Percentiles rank a stretch among this genome's conserved stretches.
phyloP scores from a whole-genome alignment of 768 basidiomycete genomes.

The Suillus subluteus region DNA sequence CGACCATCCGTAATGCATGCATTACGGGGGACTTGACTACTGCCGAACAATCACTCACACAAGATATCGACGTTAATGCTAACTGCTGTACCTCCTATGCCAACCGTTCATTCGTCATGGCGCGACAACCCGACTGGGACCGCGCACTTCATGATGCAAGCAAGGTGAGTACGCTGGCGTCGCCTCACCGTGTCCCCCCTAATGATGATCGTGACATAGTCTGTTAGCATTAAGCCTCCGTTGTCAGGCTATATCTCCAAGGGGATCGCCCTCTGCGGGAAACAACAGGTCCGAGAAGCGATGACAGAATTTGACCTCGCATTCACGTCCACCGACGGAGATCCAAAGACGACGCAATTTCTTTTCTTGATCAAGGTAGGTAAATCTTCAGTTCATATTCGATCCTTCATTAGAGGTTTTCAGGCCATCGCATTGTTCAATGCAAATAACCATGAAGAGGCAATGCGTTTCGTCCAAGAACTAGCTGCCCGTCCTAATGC shows the following conservation, averaged over 20 bases:
- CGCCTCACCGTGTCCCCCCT: not conserved
- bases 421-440: not conserved
- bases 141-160: not conserved
- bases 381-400: not conserved
- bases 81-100: not conserved
- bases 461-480: not conserved
- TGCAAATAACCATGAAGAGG: not conserved
- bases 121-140: slow-evolving; percentile 1
- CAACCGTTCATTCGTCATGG: not conserved
- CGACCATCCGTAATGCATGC: not conserved
- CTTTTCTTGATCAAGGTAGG: not conserved
- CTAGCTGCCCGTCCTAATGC: not conserved
- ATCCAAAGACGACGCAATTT: not conserved
- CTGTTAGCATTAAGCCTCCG: not conserved
- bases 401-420: not conserved
- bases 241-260: not conserved
- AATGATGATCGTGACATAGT: not conserved
- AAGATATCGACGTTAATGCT: not conserved
- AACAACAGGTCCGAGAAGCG: not conserved
- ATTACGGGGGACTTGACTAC: not conserved
- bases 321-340: not conserved
- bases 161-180: not conserved
- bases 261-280: not conserved
- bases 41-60: not conserved
- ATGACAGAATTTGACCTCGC: not conserved